phyloP scores from a whole-genome alignment of 1,139 yeast species.

The Blastobotrys ciferrii region DNA sequence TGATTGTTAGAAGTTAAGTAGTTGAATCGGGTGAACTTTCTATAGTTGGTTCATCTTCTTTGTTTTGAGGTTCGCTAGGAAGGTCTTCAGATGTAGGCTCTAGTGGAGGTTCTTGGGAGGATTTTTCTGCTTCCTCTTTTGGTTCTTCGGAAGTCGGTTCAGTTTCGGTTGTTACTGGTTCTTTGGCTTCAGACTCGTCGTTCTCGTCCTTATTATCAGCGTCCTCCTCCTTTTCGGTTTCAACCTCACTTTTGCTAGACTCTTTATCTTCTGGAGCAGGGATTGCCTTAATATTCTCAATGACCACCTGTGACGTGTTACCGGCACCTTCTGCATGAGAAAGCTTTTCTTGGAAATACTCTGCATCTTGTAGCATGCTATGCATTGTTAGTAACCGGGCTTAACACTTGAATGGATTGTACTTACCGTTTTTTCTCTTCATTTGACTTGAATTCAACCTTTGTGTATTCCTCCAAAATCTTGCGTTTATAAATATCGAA shows the following conservation, averaged over 20 bases:
- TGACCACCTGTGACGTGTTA: slow-evolving; percentile 60
- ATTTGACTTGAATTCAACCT: slow-evolving; percentile 45
- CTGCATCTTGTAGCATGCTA: slow-evolving; percentile 57
- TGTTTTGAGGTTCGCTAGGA: too few species aligned
- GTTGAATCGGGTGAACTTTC: too few species aligned
- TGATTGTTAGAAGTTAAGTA: too few species aligned
- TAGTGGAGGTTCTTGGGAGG: background rate
- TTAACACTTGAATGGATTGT: background rate
- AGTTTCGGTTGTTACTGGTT: background rate
- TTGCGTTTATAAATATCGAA: slow-evolving; percentile 58
- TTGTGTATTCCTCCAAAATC: slow-evolving; percentile 54
- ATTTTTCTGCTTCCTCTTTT: background rate
- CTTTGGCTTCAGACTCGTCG: slow-evolving; percentile 9
- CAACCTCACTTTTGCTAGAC: slow-evolving; percentile 1
- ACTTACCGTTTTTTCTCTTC: slow-evolving; percentile 27
- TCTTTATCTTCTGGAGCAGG: slow-evolving; percentile 31
- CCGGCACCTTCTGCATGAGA: slow-evolving; percentile 63
- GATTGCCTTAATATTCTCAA: slow-evolving; percentile 61
- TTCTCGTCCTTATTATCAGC: slow-evolving; percentile 6
- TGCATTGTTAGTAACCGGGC: background rate
- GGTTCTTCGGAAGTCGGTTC: slow-evolving; percentile 5
- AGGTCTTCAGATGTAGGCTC: background rate
- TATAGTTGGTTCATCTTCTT: background rate
- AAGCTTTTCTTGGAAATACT: slow-evolving; percentile 60
- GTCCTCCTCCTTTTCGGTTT: slow-evolving; percentile 10